Conservation (phyloP, 208 protist species). For the Trypanosoma conorhini region DNA sequence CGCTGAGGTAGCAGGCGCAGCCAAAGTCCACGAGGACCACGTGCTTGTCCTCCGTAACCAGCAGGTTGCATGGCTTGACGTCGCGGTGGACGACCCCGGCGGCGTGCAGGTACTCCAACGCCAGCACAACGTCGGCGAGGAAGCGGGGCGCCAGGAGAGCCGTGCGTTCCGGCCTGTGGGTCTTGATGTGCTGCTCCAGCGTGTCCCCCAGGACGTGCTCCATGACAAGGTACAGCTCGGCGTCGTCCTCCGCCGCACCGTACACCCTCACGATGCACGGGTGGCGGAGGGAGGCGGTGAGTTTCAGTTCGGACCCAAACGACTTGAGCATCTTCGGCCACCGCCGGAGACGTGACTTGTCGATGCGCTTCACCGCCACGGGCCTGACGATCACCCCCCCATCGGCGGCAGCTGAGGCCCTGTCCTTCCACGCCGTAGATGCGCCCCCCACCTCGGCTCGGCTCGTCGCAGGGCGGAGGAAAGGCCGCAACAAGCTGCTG, state of each 20-base stretch:
- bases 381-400: constrained; percentile 6
- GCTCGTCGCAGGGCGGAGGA: not conserved
- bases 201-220: constrained; percentile 78
- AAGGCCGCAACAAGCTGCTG: not conserved
- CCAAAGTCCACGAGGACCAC: constrained; percentile 89
- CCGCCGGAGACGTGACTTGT: constrained; percentile 51
- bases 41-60: constrained; percentile 63
- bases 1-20: constrained; percentile 51
- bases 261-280: constrained; percentile 66
- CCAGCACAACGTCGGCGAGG: constrained; percentile 77
- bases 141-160: constrained; percentile 68
- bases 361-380: constrained; percentile 77
- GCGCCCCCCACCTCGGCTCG: not conserved
- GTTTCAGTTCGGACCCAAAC: constrained; percentile 66
- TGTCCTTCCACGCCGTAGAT: not conserved
- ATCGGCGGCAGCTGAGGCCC: not conserved
- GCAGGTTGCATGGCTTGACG: constrained; percentile 86
- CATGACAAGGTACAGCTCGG: constrained; percentile 73
- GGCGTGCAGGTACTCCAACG: constrained; percentile 71
- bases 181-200: constrained; percentile 54
- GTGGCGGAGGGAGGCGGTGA: constrained; percentile 65
- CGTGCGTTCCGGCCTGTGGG: constrained; percentile 52
- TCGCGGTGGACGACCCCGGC: constrained; percentile 81
- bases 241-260: constrained; percentile 58
- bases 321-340: constrained; percentile 42